phyloP scores from a whole-genome alignment of 495 filamentous ascomycete genomes.

The Jackrogersella minutella region DNA sequence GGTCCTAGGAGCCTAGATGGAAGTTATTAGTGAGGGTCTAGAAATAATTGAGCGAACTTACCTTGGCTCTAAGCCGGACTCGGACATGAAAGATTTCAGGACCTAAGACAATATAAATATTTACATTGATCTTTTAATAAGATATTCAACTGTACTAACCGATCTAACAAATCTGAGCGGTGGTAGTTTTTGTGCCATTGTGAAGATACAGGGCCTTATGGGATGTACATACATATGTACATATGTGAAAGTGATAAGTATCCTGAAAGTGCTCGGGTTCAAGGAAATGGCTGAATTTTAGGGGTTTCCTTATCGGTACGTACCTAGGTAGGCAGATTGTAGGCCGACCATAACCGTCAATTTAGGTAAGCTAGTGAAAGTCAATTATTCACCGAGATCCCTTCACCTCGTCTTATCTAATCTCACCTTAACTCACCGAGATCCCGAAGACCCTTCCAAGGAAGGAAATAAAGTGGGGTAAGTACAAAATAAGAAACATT shows the following conservation, averaged over 20 bases:
- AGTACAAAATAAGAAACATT: neutral
- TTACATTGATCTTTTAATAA: too few species aligned
- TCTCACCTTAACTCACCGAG: neutral
- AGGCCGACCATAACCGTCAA: too few species aligned
- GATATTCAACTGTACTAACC: slow-evolving; percentile 33
- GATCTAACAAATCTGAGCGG: slow-evolving; percentile 52
- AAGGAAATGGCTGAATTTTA: slow-evolving; percentile 5
- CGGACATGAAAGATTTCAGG: slow-evolving; percentile 80
- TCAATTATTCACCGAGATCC: too few species aligned
- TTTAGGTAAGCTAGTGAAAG: too few species aligned
- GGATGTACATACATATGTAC: too few species aligned
- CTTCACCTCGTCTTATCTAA: too few species aligned
- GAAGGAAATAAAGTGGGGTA: slow-evolving; percentile 18
- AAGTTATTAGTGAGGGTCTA: neutral
- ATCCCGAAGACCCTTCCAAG: neutral
- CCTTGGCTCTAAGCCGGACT: slow-evolving; percentile 89
- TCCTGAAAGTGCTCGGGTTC: neutral
- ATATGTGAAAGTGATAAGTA: neutral
- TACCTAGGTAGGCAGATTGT: too few species aligned
- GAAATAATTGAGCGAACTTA: slow-evolving; percentile 51
- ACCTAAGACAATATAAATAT: slow-evolving; percentile 58
- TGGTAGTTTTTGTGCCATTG: slow-evolving; percentile 46
- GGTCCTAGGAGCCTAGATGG: slow-evolving; percentile 51
- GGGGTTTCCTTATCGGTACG: neutral
- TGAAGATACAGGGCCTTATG: neutral